Percentiles rank a stretch among this genome's conserved stretches.
Evolutionary conservation across 768 basidiomycete species (phyloP).

Genomic region (Boletus pseudopeckii): DNA sequence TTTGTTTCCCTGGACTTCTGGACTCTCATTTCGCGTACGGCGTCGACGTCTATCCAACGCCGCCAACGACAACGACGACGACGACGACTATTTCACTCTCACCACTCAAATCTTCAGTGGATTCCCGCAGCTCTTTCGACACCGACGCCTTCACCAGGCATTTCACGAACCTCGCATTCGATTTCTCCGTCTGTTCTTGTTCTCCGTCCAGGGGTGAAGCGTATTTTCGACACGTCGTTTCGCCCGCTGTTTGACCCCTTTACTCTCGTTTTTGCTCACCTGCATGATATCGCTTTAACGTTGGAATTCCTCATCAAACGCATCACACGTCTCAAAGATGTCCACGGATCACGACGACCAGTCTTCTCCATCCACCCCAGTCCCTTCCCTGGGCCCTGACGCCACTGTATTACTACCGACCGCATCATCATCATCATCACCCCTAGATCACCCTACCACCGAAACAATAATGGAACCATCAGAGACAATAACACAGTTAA

Average conservation of each 20-base stretch:
- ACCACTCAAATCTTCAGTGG: not conserved
- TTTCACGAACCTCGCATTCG: slow-evolving; percentile 1
- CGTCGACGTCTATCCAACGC: slow-evolving; percentile 9
- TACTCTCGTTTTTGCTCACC: not conserved
- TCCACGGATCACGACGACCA: slow-evolving; percentile 22
- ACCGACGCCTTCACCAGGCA: not conserved
- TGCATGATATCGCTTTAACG: slow-evolving; percentile 22
- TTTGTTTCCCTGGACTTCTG: slow-evolving; percentile 13
- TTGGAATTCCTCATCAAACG: slow-evolving; percentile 7
- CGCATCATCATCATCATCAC: slow-evolving; percentile 14
- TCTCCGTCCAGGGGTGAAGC: slow-evolving; percentile 2
- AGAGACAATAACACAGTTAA: slow-evolving; percentile 13
- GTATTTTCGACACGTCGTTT: slow-evolving; percentile 9
- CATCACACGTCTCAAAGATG: slow-evolving; percentile 23
- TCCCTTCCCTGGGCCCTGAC: slow-evolving; percentile 14
- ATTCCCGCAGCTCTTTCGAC: not conserved
- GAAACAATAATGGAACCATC: slow-evolving; percentile 19
- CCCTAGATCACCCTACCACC: slow-evolving; percentile 23
- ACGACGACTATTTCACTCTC: not conserved
- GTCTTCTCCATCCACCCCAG: slow-evolving; percentile 13
- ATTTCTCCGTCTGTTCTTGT: slow-evolving; percentile 5
- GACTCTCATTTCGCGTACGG: slow-evolving; percentile 18
- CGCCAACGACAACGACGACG: slow-evolving; percentile 10
- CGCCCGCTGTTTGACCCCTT: not conserved
- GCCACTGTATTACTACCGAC: slow-evolving; percentile 25